These are phyloP conservation scores for Zychaea mexicana DNA, from an alignment of 371 early-diverging fungal species.

Conservation along the genomic window DNA sequence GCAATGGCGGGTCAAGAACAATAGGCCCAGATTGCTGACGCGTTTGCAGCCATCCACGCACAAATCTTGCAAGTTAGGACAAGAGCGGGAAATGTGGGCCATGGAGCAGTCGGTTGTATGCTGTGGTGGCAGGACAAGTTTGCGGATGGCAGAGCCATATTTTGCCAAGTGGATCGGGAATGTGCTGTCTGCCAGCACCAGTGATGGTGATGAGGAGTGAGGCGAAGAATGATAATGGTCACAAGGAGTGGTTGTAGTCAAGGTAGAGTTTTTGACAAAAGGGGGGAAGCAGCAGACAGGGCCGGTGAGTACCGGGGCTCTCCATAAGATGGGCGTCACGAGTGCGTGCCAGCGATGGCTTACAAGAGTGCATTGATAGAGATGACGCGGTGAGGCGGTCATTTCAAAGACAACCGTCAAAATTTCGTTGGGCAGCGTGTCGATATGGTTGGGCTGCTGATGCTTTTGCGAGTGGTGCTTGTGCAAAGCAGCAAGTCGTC, in stretches of 20 bases:
- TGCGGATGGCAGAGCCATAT: slow-evolving; percentile 30
- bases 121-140: slow-evolving; percentile 20
- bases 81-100: slow-evolving; percentile 26
- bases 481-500: no score
- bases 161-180: slow-evolving; percentile 32
- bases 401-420: slow-evolving; percentile 30
- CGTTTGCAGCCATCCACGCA: slow-evolving; percentile 31
- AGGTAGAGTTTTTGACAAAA: slow-evolving; percentile 8
- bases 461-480: not conserved
- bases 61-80: slow-evolving; percentile 25
- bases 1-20: slow-evolving; percentile 13
- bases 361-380: slow-evolving; percentile 31
- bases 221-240: slow-evolving; percentile 5
- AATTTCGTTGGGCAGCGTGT: slow-evolving; percentile 31
- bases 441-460: slow-evolving; percentile 4
- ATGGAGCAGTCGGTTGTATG: slow-evolving; percentile 32
- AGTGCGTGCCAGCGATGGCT: slow-evolving; percentile 37
- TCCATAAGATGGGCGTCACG: slow-evolving; percentile 41
- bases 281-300: slow-evolving; percentile 25
- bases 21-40: slow-evolving; percentile 30
- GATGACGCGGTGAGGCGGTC: slow-evolving; percentile 11
- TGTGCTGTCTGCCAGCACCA: not conserved
- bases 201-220: slow-evolving; percentile 7
- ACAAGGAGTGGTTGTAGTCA: not conserved
- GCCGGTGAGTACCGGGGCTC: slow-evolving; percentile 22